Conservation (phyloP, 2,329 filamentous ascomycete species). For the Neonectria sp. region DNA sequence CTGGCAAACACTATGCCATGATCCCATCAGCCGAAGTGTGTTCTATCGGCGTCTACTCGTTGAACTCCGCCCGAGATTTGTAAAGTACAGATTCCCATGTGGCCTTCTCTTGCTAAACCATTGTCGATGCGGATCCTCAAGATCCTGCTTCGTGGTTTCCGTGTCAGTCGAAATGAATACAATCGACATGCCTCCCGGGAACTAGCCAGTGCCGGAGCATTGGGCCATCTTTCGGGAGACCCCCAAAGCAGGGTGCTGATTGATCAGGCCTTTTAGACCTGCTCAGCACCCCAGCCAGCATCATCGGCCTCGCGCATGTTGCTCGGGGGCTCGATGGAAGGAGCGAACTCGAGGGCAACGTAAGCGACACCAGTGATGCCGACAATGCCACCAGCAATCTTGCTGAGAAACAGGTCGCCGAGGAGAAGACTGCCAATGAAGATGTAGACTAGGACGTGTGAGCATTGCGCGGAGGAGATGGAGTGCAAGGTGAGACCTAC, state of each 20-base stretch:
- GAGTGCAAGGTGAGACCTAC: slow-evolving; percentile 69
- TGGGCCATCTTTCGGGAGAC: background rate
- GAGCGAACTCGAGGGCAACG: slow-evolving; percentile 80
- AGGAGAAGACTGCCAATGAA: slow-evolving; percentile 92
- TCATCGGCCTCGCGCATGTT: slow-evolving; percentile 85
- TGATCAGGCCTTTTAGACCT: slow-evolving; percentile 68
- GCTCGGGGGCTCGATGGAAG: slow-evolving; percentile 83
- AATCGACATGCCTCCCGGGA: background rate
- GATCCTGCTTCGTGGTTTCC: slow-evolving; percentile 4
- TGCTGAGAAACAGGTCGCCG: slow-evolving; percentile 75
- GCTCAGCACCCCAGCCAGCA: slow-evolving; percentile 82
- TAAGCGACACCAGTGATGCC: slow-evolving; percentile 86
- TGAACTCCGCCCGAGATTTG: slow-evolving; percentile 35
- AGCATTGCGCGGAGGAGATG: slow-evolving; percentile 14
- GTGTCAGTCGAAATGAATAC: slow-evolving; percentile 3
- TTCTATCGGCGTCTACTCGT: slow-evolving; percentile 26
- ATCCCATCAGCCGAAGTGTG: slow-evolving; percentile 26
- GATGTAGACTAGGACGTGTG: slow-evolving; percentile 82
- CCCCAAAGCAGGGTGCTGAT: slow-evolving; percentile 11
- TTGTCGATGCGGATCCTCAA: slow-evolving; percentile 1
- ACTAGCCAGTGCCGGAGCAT: background rate
- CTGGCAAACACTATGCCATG: slow-evolving; percentile 34
- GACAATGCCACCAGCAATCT: slow-evolving; percentile 84
- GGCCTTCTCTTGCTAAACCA: slow-evolving; percentile 17
- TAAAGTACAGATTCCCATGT: slow-evolving; percentile 27